Evolutionary conservation across 306 rosid genomes (phyloP), one percentile per base, ranked within the genome.

Genomic region (Quercus agrifolia): DNA sequence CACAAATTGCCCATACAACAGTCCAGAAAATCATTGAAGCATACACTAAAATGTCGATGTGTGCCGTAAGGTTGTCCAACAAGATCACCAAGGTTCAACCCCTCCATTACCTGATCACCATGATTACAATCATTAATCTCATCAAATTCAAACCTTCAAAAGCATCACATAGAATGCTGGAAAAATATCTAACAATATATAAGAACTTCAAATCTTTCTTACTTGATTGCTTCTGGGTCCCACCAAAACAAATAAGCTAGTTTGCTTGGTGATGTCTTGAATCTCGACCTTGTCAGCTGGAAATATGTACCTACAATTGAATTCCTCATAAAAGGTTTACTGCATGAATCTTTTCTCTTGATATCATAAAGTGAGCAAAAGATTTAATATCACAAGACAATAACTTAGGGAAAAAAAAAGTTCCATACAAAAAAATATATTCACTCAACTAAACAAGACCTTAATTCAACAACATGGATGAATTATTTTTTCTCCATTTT

Each of bases 201-300:
- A 56, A 66, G 62, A 74, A 80, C 49, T 74, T 41, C 59, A n/a
- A 23, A 57, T 35, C 55, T 56, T 63, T 31, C 89, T 92, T 94
- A 94, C 98, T 74, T 91, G 89, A 83, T 85, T 80, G 85, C 98
- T 92, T 74, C 87, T 86, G 57, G 97, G 98, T 83, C 98, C 98
- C 84, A 86, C 89, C 87, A 94, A 83, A 85, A 85, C 97, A 77
- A 94, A 92, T 78, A 94, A 89, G 86, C 87, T 78, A 82, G 98
- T 92, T 85, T 88, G 80, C 86, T 88, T 87, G 59, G 93, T 87
- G 80, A 94, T 92, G 81, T 94, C 98, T 87, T 89, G 92, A 86
- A 94, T 87, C 79, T 90, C 97, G 56, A 94, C 97, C 87, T 91
- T 92, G 87, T 94, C 98, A 51, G 88, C 89, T 56, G 88, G 85